Base-by-base conservation (phyloP, 2,329 filamentous ascomycete species). In the Aspergillus caelatus region DNA sequence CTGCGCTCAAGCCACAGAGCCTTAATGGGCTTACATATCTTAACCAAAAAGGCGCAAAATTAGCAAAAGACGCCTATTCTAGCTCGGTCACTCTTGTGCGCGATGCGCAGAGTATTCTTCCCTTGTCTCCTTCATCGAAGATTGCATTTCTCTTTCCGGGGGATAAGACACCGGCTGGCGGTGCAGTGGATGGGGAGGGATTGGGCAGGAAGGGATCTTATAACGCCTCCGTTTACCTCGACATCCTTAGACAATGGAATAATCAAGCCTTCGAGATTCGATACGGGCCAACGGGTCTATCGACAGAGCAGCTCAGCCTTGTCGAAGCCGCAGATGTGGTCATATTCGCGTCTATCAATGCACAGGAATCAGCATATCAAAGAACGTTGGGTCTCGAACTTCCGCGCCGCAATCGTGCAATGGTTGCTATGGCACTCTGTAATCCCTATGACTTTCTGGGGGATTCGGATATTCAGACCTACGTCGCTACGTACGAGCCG, bases 391-490 rank as follows among this genome's bases (percentile, higher is more conserved):
- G 75, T 0, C 63, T 74, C 12, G 66, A 74, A n/a, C 69, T 81
- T 23, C 69, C 73, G 23, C 67, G 66, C 9, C 71, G 70, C 41
- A 66, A 71, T 30, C 70, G 69, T 6, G 75, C 71, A 10, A 54
- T 80, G 45, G 75, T 82, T 52, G 69, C 73, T 12, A 71, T 82
- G 64, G 80, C 79, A 34, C 79, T 77, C 5, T 80, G 78, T 61
- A 79, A 75, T 65, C 80, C 80, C 2, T 82, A 81, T 60, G 81
- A 82, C 63, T 81, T 82, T 30, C 67, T 82, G 5, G 72, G 79
- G 26, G 74, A 75, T 11, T 62, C 63, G 1, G 68, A 67, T 9
- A 72, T 80, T 34, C 72, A 73, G 58, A 82, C 80, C 21, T 82
- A 82, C 57, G 73, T 82, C 39, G 68, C 78, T 7, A 81, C 78